Base-by-base conservation (phyloP, 2,329 filamentous ascomycete genomes). In the Xylogone sp. region DNA sequence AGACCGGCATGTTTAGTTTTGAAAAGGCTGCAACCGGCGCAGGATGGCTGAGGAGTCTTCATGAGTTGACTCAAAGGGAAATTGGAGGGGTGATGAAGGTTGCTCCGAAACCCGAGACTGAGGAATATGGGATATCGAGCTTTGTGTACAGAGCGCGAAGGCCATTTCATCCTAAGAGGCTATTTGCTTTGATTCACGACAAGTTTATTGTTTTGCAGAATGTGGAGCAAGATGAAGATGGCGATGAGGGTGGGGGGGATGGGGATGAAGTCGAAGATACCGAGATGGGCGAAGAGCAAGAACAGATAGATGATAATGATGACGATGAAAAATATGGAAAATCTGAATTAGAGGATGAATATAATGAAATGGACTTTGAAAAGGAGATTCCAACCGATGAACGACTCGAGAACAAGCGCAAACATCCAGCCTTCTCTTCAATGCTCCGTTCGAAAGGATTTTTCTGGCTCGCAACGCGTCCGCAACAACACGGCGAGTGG, bases 11-110 rank as follows among this genome's bases (percentile, higher is more conserved):
- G 34, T 90, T 89, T 65, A 77, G 81, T 55, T 79, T 87, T 29
- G 75, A 84, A 34, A 77, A 79, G 24, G 84, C 86, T 0, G 78
- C 84, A 49, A 75, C 80, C 0, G 82, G 84, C 1, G 80, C 83
- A 13, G 86, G 87, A 0, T 90, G 86, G 87, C 69, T 90, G 42
- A 79, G 83, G 56, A 86, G 85, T 57, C 67, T 90, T 27, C 83
- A 87, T 50, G 83, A 81, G 54, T 84, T 88, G 81, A 84, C 80
- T 0, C 67, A 83, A 3, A 75, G 81, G 22, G 78, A 83, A 60
- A 79, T 82, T 21, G 71, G 72, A 21, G 73, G 72, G 16, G 72
- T 70, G 50, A 80, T 81, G 21, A 75, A 77, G 2, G 63, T 85
- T 46, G 83, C 81, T 0, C 84, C 84, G 0, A 87, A 82, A 62